Conservation (phyloP, 306 rosid genomes). For the Geum urbanum region DNA sequence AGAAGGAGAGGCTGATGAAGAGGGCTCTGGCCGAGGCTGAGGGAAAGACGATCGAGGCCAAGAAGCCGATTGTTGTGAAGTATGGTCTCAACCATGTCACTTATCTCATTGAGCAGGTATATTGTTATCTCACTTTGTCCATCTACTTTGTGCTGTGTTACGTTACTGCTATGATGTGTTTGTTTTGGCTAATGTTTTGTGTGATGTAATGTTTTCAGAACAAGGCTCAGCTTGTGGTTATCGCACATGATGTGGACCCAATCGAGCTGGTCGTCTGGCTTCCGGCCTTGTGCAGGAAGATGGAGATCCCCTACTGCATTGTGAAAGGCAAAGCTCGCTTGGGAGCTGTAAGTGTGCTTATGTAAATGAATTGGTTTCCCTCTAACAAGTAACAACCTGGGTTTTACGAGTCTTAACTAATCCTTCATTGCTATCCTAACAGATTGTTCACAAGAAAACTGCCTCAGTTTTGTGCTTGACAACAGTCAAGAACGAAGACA, state of each 20-base stretch:
- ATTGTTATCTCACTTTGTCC: neutral
- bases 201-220: conserved; percentile 35
- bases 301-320: conserved; percentile 88
- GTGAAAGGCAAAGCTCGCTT: conserved; percentile 83
- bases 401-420: no score
- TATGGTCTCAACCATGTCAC: conserved; percentile 78
- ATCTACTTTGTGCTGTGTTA: neutral
- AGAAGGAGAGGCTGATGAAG: conserved; percentile 61
- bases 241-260: conserved; percentile 82
- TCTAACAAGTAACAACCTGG: no score
- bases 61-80: conserved; percentile 66
- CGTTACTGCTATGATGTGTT: neutral
- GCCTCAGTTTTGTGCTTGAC: conserved; percentile 82
- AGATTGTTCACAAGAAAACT: conserved; percentile 77
- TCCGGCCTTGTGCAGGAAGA: conserved; percentile 79
- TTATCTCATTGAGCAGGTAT: conserved; percentile 74
- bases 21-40: conserved; percentile 74
- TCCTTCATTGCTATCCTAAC: neutral
- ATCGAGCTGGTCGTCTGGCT: conserved; percentile 86
- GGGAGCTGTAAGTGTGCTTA: conserved; percentile 46
- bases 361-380: no score
- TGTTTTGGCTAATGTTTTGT: neutral
- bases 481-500: conserved; percentile 76
- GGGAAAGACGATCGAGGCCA: conserved; percentile 51
- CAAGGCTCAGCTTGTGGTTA: conserved; percentile 79